Percentiles rank a stretch among this genome's conserved stretches.
phyloP scores from a whole-genome alignment of 2,329 filamentous ascomycete genomes.

The Paecilomyces dactylethromorphus region DNA sequence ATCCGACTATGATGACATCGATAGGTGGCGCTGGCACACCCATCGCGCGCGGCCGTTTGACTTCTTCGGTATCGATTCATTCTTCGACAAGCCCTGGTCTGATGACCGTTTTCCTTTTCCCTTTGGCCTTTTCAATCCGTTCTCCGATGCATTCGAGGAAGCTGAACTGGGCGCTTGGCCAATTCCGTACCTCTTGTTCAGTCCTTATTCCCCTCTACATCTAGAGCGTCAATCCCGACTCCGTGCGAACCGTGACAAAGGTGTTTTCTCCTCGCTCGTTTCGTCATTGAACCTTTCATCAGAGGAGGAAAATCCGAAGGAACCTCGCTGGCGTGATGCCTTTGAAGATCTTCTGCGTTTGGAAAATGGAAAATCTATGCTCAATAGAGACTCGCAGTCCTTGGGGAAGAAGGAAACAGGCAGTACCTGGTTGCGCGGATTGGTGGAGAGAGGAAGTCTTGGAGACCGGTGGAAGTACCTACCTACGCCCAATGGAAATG shows the following conservation, averaged over 20 bases:
- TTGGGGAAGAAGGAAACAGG: conserved; percentile 22
- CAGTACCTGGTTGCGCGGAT: conserved; percentile 33
- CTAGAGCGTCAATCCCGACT: conserved; percentile 42
- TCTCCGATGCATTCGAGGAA: conserved; percentile 23
- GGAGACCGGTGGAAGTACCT: conserved; percentile 33
- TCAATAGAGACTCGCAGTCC: conserved; percentile 23
- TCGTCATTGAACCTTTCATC: conserved; percentile 23
- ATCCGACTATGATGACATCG: conserved; percentile 9
- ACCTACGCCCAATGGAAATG: conserved; percentile 13
- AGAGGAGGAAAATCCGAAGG: conserved; percentile 25
- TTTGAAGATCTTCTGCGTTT: conserved; percentile 54
- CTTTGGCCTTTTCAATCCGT: conserved; percentile 21
- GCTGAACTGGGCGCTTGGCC: conserved; percentile 33
- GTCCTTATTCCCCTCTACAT: conserved; percentile 50
- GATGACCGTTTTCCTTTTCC: conserved; percentile 24
- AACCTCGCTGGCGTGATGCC: conserved; percentile 48
- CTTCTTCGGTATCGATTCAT: conserved; percentile 24
- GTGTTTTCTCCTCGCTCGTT: conserved; percentile 28
- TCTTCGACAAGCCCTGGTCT: conserved; percentile 26
- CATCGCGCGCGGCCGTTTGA: conserved; percentile 15
- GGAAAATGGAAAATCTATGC: conserved; percentile 37
- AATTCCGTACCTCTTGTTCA: conserved; percentile 38
- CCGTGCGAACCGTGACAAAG: conserved; percentile 17
- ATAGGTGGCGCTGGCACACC: conserved; percentile 20
- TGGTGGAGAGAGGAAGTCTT: conserved; percentile 36